Base-by-base conservation (phyloP, 345 rosid species). In the Eucalyptus polyanthemos region DNA sequence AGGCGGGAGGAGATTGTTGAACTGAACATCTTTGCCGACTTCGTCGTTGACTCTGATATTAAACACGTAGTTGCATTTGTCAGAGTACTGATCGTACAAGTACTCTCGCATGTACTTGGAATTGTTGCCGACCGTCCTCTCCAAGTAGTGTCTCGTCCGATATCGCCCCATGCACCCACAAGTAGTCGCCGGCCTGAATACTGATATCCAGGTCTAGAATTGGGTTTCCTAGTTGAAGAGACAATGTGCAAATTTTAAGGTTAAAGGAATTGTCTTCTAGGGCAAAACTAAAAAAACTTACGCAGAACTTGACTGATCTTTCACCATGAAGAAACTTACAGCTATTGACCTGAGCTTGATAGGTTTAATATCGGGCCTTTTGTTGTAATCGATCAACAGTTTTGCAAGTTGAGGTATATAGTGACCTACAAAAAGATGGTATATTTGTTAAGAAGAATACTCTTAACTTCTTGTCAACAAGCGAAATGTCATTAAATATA, bases 131-230 rank as follows among this genome's bases (percentile, higher is more conserved):
- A 90, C 91, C 2, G 58, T 92, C 54, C 88, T 92, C 88, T 91
- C 88, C 91, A 91, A 50, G 86, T 44, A 42, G 29, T 22, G 90
- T 91, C 87, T 90, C 90, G 58, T 93, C 95, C 2, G 93, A 91
- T 90, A 93, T 92, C 8, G 88, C 93, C 19, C 93, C 93, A 19
- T 92, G 93, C 40, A 89, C 54, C 95, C 95, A 90, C 49, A 92
- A 83, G 88, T 54, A 92, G 14, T 92, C 89, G 24, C 91, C 93
- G 1, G 91, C 86, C 80, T 88, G 89, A 15, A 93, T 87, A 53
- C 94, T 92, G 17, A 88, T 91, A 86, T 92, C 94, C 22, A 92
- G n/a, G 90, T 92, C 94, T 24, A 92, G 62, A 27, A 93, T 91
- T 19, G 94, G 93, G 87, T 92, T 93, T 53, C 93, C 95, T 67